phyloP scores from a whole-genome alignment of 108 stramenopile species.

The Chaetoceros tenuissimus region DNA sequence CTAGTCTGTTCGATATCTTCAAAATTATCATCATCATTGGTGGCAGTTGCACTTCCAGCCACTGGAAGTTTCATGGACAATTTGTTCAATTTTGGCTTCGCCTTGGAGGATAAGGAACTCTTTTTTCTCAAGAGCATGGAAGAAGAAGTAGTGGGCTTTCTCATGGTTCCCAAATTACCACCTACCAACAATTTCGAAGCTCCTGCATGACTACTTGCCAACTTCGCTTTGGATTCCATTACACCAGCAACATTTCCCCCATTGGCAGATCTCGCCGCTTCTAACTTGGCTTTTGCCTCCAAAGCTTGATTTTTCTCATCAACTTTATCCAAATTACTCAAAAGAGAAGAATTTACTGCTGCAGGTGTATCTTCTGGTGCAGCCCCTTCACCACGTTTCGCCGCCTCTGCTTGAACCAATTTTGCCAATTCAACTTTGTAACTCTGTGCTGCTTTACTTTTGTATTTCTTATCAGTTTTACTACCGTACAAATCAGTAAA shows the following conservation, averaged over 20 bases:
- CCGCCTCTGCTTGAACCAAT: constrained; percentile 44
- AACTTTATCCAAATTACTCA: constrained; percentile 52
- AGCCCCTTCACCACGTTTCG: constrained; percentile 52
- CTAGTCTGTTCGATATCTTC: constrained; percentile 53
- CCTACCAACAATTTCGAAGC: constrained; percentile 56
- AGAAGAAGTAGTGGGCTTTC: constrained; percentile 21
- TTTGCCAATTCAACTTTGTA: constrained; percentile 71
- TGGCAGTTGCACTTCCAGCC: background rate
- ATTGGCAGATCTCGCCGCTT: constrained; percentile 17
- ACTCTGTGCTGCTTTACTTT: constrained; percentile 57
- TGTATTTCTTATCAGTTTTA: constrained; percentile 86
- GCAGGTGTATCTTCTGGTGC: constrained; percentile 7
- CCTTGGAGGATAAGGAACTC: constrained; percentile 29
- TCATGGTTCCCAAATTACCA: constrained; percentile 23
- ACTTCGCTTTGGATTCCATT: constrained; percentile 44
- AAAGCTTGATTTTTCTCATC: constrained; percentile 38
- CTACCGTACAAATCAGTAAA: constrained; percentile 54
- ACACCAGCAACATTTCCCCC: constrained; percentile 5
- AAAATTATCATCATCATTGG: constrained; percentile 31
- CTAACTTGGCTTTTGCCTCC: constrained; percentile 34
- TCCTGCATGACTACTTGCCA: constrained; percentile 55
- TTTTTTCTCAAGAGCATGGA: constrained; percentile 62
- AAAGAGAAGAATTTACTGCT: constrained; percentile 13
- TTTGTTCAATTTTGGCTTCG: constrained; percentile 69
- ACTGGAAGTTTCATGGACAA: constrained; percentile 15